Base-by-base conservation (phyloP, 108 stramenopile species). In the Cyclotella baltica region DNA sequence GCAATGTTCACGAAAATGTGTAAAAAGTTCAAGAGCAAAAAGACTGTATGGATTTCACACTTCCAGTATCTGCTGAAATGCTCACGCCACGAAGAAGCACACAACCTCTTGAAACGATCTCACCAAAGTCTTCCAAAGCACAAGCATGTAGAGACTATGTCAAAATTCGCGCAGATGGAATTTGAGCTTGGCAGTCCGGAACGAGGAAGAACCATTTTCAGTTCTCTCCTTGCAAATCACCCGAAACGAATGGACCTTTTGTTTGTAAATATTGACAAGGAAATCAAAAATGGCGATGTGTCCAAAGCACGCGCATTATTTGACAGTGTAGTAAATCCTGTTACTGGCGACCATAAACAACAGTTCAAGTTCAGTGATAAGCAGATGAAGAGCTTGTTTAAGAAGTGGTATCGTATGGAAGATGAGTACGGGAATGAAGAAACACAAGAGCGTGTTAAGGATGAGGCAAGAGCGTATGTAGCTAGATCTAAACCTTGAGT, bases 361-460 rank as follows among this genome's bases (percentile, higher is more conserved):
- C 62, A 79, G 52, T 71, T 90, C 40, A 86, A 88, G 43, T 91
- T 96, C 25, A 92, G 85, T 43, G 94, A 98, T 53, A 97, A 97
- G 50, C 93, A 97, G 75, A 97, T 98, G 94, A 98, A 98, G 84
- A 92, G 87, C 53, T 77, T 98, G 20, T 98, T 98, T 87, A 97
- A 98, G 85, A 98, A 98, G 66, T 98, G 96, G 93, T 94, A 92
- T 65, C 80, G 88, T 22, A 85, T 98, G 37, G 98, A 98, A 84
- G 91, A 97, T 65, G 85, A 88, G 27, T 89, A 96, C 71, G 98
- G 98, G 0, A 84, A 90, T 43, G 91, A 85, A 47, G 87, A 86
- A 2, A 85, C 72, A 8, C 86, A 82, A 58, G 90, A 97, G 56
- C 72, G 73, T n/a, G 98, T 98, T 50, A 97, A 97, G 86, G 88